phyloP scores from a whole-genome alignment of 2,329 filamentous ascomycete genomes.

The Fusarium foetens region DNA sequence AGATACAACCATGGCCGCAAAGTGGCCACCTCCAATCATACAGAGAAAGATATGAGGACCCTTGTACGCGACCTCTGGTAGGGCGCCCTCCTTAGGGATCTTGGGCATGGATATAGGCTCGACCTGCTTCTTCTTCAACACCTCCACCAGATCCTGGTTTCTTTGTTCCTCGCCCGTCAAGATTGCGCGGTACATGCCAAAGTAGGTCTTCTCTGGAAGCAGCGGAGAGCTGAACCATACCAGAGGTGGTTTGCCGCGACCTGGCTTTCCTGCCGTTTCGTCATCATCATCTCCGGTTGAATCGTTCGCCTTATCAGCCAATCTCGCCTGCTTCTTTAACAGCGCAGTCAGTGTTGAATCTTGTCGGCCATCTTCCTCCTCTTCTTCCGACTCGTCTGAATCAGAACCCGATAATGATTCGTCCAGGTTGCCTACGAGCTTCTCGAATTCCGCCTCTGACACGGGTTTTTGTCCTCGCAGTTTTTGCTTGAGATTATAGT shows the following conservation, averaged over 20 bases:
- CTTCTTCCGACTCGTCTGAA: conserved; percentile 75
- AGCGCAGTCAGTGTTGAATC: conserved; percentile 79
- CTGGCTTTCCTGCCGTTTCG: conserved; percentile 57
- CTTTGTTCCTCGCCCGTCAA: conserved; percentile 78
- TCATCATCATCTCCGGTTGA: conserved; percentile 59
- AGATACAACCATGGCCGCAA: conserved; percentile 95
- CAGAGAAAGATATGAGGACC: conserved; percentile 93
- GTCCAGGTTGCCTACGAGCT: conserved; percentile 83
- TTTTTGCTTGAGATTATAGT: conserved; percentile 95
- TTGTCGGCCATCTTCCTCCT: conserved; percentile 65
- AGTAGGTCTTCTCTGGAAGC: conserved; percentile 79
- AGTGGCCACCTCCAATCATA: conserved; percentile 98
- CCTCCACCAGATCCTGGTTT: conserved; percentile 69
- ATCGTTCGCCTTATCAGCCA: conserved; percentile 64
- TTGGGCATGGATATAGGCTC: conserved; percentile 66
- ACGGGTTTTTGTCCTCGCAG: conserved; percentile 78
- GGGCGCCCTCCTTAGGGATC: conserved; percentile 66
- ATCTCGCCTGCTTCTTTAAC: conserved; percentile 82
- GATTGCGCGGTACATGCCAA: conserved; percentile 87
- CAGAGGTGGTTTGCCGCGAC: conserved; percentile 75
- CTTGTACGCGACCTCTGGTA: conserved; percentile 66
- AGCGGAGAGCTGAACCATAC: conserved; percentile 85
- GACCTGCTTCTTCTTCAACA: conserved; percentile 81
- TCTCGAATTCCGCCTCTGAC: conserved; percentile 85
- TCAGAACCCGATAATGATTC: conserved; percentile 94